These are phyloP conservation scores for Polymyxa betae DNA, from an alignment of 208 protist species.

Conservation along the genomic window DNA sequence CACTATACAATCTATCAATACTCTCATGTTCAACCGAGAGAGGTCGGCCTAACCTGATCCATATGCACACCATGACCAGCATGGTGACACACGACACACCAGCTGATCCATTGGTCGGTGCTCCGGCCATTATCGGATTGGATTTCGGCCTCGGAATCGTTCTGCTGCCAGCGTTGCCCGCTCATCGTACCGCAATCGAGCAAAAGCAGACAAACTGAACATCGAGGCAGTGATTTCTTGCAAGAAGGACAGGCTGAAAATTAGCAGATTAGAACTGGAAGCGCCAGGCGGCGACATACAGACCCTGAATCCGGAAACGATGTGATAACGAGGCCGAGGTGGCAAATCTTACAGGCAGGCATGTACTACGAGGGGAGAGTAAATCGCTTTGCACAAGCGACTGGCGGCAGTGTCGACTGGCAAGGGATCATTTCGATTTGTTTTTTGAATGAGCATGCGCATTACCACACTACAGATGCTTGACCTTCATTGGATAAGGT, in stretches of 20 bases:
- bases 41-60: neutral
- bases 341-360: neutral
- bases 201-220: slow-evolving; percentile 26
- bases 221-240: slow-evolving; percentile 16
- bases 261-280: neutral
- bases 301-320: slow-evolving; percentile 8
- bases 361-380: neutral
- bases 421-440: no score
- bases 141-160: neutral
- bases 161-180: neutral
- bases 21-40: neutral
- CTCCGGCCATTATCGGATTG: neutral
- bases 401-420: slow-evolving; percentile 21
- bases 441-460: no score
- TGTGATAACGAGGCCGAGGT: neutral
- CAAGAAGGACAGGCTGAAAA: slow-evolving; percentile 12
- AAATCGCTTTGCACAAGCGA: slow-evolving; percentile 23
- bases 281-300: neutral
- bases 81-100: slow-evolving; percentile 40
- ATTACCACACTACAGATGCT: neutral
- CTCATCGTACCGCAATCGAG: neutral
- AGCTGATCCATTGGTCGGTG: neutral
- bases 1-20: neutral
- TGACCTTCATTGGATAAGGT: neutral
- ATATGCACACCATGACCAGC: neutral